Evolutionary conservation across 2,329 filamentous ascomycete species (phyloP), one percentile per base, ranked within the genome.

Genomic region (Paraphoma sp.): DNA sequence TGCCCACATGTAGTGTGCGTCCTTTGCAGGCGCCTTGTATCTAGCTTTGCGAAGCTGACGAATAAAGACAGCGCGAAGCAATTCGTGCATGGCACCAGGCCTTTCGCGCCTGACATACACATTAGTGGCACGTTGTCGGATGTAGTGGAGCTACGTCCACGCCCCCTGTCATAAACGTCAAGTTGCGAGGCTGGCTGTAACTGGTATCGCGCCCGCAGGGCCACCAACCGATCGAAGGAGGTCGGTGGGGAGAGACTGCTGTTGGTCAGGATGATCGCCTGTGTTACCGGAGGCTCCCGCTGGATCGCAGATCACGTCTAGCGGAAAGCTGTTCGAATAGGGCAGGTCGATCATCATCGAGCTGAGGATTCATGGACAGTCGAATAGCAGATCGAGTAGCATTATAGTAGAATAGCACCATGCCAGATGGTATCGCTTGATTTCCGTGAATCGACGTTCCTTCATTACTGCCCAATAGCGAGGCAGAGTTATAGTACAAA

Each of bases 401-500:
- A 55, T 55, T 62, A 62, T 53, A 60, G 46, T 53, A 57, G 48
- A 11, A 29, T 16, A 30, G 18, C 45, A 59, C 56, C 56, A 60
- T 60, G 54, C 65, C 62, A 64, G 56, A 54, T 54, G 53, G 53
- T 51, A 42, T 52, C 47, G 53, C 56, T 57, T 57, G 53, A 48
- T 50, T 58, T 53, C 54, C 60, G 33, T 59, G 23, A 45, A 55
- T 51, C 60, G 56, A 63, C 59, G 57, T 67, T 53, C 53, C 53
- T 54, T 64, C 59, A 49, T 67, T 53, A 54, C 57, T 57, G 57
- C 56, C 50, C 53, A 56, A 30, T 49, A 60, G 62, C 60, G 62
- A 23, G 56, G 57, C 62, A 30, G 57, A 57, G 43, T 61, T 58
- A 59, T 57, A 62, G 59, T 68, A 67, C 63, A 67, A 54, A 53